These are phyloP conservation scores for Pseudohalonectria lignicola DNA, from an alignment of 2,329 filamentous ascomycete genomes.

Conservation along the genomic window DNA sequence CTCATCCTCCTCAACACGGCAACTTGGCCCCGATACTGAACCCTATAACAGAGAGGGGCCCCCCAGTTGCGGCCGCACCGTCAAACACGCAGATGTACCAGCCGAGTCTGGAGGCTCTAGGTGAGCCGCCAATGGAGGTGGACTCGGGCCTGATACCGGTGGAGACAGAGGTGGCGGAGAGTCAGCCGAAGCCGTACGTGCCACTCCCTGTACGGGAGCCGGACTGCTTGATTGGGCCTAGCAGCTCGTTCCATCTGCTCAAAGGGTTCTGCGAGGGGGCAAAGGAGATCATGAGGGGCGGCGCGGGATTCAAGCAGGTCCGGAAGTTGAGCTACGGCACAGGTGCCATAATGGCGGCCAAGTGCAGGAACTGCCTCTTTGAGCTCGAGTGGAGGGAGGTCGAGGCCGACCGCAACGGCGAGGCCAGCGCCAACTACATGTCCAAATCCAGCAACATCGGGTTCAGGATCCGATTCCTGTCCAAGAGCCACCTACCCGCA, in stretches of 20 bases:
- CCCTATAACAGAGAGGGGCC: too few species aligned
- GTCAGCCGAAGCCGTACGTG: too few species aligned
- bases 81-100: too few species aligned
- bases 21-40: too few species aligned
- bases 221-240: conserved; percentile 30
- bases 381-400: conserved; percentile 41
- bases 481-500: conserved; percentile 41
- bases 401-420: conserved; percentile 37
- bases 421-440: conserved; percentile 35
- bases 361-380: conserved; percentile 40
- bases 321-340: conserved; percentile 29
- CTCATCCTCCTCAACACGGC: too few species aligned
- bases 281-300: conserved; percentile 34
- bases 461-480: conserved; percentile 43
- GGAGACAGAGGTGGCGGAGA: neutral
- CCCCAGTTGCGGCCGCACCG: too few species aligned
- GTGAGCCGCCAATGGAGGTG: too few species aligned
- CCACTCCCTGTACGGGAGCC: too few species aligned
- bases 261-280: conserved; percentile 47
- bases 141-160: conserved; percentile 11
- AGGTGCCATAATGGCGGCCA: conserved; percentile 30
- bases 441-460: conserved; percentile 28
- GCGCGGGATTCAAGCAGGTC: conserved; percentile 36
- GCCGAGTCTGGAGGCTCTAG: too few species aligned
- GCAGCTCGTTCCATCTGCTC: conserved; percentile 39